phyloP scores from a whole-genome alignment of 129 eudicot genomes.

The Gnaphalium uliginosum region DNA sequence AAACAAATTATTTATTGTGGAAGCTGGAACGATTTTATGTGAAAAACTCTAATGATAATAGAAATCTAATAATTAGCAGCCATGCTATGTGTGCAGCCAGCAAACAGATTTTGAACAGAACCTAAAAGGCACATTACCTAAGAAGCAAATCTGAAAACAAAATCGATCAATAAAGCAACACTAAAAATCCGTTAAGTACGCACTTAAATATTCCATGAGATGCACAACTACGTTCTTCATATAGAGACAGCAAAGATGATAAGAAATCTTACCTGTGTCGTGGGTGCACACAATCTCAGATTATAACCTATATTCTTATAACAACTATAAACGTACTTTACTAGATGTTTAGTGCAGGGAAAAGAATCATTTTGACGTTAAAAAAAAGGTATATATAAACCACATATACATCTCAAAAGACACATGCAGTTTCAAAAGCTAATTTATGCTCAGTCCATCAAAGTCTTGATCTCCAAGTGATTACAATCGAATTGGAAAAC shows the following conservation, averaged over 20 bases:
- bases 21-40: not conserved
- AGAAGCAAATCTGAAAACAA: not conserved
- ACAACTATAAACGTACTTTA: not conserved
- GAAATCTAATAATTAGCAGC: not conserved
- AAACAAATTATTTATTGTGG: not conserved
- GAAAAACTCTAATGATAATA: not conserved
- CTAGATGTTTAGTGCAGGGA: not conserved
- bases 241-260: not conserved
- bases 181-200: not conserved
- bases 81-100: not conserved
- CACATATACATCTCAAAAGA: not conserved
- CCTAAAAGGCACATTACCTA: not conserved
- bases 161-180: not conserved
- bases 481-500: not conserved
- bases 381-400: not conserved
- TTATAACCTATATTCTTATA: constrained; percentile 7
- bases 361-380: not conserved
- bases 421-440: not conserved
- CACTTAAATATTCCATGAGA: not conserved
- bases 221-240: constrained; percentile 1
- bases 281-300: not conserved
- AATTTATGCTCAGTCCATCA: not conserved
- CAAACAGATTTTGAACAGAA: not conserved
- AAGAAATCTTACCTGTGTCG: not conserved
- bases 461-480: not conserved